Conservation (phyloP, 768 basidiomycete species). For the Hygrocybe punicea region DNA sequence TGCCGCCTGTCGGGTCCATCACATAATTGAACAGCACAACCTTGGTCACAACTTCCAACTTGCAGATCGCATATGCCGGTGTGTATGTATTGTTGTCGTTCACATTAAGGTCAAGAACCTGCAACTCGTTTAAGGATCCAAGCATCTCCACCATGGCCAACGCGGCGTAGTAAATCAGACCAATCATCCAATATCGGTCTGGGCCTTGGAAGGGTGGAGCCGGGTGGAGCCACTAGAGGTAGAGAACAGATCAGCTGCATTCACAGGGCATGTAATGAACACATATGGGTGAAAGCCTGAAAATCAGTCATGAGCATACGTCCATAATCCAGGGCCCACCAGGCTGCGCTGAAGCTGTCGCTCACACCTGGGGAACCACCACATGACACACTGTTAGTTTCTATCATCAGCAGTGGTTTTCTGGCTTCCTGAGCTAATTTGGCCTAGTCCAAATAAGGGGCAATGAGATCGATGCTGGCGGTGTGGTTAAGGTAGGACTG, state of each 20-base stretch:
- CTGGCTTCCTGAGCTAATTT: constrained; percentile 40
- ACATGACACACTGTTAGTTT: constrained; percentile 68
- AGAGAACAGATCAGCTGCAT: not conserved
- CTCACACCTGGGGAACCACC: constrained; percentile 64
- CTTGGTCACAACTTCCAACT: constrained; percentile 56
- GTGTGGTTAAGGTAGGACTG: constrained; percentile 59
- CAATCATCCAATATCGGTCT: constrained; percentile 71
- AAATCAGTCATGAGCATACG: constrained; percentile 24
- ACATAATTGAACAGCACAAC: constrained; percentile 73
- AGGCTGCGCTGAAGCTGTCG: constrained; percentile 59
- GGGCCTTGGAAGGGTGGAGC: constrained; percentile 56
- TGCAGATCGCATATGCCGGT: constrained; percentile 72
- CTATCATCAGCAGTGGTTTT: constrained; percentile 63
- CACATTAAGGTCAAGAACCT: constrained; percentile 60
- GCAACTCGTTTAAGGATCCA: constrained; percentile 56
- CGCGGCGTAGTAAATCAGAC: constrained; percentile 72
- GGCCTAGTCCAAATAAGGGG: constrained; percentile 49
- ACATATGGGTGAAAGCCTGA: not conserved
- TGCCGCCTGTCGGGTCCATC: constrained; percentile 55
- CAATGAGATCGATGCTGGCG: constrained; percentile 46
- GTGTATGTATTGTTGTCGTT: constrained; percentile 53
- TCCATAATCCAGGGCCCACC: constrained; percentile 65
- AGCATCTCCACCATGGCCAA: constrained; percentile 68
- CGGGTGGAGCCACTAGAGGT: constrained; percentile 26
- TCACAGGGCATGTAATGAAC: not conserved